These are phyloP conservation scores for Kazachstania taianensis DNA, from an alignment of 805 yeast genomes.

Conservation along the genomic window DNA sequence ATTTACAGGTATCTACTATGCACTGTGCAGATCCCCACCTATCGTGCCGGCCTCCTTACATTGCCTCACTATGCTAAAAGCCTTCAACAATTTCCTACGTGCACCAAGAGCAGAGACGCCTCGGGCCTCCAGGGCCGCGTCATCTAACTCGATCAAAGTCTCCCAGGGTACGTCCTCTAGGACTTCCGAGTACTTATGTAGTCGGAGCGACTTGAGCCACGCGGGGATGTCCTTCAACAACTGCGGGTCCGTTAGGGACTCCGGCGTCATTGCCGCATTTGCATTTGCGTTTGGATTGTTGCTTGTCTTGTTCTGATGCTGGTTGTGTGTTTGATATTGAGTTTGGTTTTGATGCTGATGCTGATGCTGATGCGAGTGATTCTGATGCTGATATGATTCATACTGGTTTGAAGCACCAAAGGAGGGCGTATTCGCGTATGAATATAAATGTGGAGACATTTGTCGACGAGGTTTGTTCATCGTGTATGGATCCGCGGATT, in stretches of 20 bases:
- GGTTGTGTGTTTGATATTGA: constrained; percentile 9
- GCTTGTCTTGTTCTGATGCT: constrained; percentile 3
- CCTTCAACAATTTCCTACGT: constrained; percentile 82
- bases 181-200: constrained; percentile 89
- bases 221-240: constrained; percentile 71
- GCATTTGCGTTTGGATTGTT: background rate
- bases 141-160: constrained; percentile 61
- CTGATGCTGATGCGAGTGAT: constrained; percentile 1
- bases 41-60: constrained; percentile 38
- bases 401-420: too few species aligned
- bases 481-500: constrained; percentile 34
- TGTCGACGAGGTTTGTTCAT: too few species aligned
- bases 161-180: constrained; percentile 69
- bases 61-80: constrained; percentile 73
- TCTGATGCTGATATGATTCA: constrained; percentile 4
- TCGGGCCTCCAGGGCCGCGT: constrained; percentile 54
- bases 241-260: constrained; percentile 42
- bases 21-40: too few species aligned
- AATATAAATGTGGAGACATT: too few species aligned
- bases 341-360: background rate
- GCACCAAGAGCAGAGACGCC: constrained; percentile 97
- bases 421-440: too few species aligned
- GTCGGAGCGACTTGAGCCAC: constrained; percentile 81
- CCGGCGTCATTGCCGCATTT: constrained; percentile 32
- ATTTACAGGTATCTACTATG: too few species aligned